Evolutionary conservation across 2,329 filamentous ascomycete species (phyloP), one percentile per base, ranked within the genome.

Genomic region (Leptographium procerum): DNA sequence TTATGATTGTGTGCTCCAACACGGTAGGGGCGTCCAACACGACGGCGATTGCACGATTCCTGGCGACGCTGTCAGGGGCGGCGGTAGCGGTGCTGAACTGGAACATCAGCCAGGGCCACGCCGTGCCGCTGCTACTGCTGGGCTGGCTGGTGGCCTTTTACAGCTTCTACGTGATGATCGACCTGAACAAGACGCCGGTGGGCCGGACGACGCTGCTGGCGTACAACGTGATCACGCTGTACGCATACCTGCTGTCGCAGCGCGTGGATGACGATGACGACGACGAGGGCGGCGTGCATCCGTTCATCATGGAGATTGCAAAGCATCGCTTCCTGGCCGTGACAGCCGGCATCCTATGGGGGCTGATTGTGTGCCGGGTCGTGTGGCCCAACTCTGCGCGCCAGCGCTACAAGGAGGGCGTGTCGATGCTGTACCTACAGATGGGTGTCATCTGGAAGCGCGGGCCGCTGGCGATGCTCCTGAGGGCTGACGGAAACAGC

Each of bases 1-100:
- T 96, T 75, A 97, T 97, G 92, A 85, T 97, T 68, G 94, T 99
- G 28, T 95, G 91, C 69, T 91, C 89, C 43, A 97, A 96, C 91
- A 99, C 92, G 0, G 92, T 96, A 26, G 94, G 94, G 31, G 91
- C 94, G 9, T 89, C 91, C 28, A 99, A 97, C 70, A 96, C 92
- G 1, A 96, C 92, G 0, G 91, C 91, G 4, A 84, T 85, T 67
- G 85, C 91, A 54, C 85, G 94, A 64, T 92, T 97, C 68, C 77
- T 89, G 10, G 94, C 92, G 59, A 99, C 92, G 1, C 78, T 90
- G 36, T 77, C 95, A 43, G 94, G 94, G 22, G 91, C 90, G 8
- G 69, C 80, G 1, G 86, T 86, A 62, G 89, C 92, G 0, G 79
- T 91, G 34, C 64, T 87, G 13, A 84, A 88, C 52, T 99, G 94